Base-by-base conservation (phyloP, 345 rosid genomes). In the Geranium rotundifolium region DNA sequence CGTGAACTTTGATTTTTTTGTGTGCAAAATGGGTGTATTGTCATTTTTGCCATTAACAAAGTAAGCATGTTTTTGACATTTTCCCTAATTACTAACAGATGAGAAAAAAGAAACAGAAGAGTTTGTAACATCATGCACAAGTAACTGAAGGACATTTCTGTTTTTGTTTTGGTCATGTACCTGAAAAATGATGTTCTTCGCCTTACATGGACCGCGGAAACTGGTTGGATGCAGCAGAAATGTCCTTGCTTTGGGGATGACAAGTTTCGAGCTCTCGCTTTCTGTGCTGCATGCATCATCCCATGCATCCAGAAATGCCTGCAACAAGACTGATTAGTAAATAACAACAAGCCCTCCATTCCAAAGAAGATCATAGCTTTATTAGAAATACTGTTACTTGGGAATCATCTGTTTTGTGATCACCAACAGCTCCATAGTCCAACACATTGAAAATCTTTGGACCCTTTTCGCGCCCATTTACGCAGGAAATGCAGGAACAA, bases 251-350 rank as follows among this genome's bases (percentile, higher is more conserved):
- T 34, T 58, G 0, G 78, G 80, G 23, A 77, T 34, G n/a, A 71
- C 20, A 60, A 76, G 29, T 10, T 18, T 41, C 13, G 73, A 27
- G 18, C 29, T 60, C 16, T 12, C 39, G 0, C 30, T 4, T 30
- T 63, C 46, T 1, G 15, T 14, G 17, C 34, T 52, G 4, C 85
- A 81, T 16, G 75, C 27, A 7, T 54, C 73, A 64, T 75, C 55
- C 80, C 78, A 81, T 55, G 78, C 74, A 34, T 68, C 34, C 17
- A 70, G 34, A 62, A 81, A 71, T 19, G 80, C 82, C 85, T 81
- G 62, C 13, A 61, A 31, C 17, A 29, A 29, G 18, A 56, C 13
- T 56, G n/a, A 1, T 4, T 30, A 31, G 8, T 0, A 17, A 30
- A 23, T 1, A 54, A n/a, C 0, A 34, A n/a, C 34, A 13, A 41